These are phyloP conservation scores for Trifolium subterraneum DNA, from an alignment of 306 rosid genomes.

Conservation along the genomic window DNA sequence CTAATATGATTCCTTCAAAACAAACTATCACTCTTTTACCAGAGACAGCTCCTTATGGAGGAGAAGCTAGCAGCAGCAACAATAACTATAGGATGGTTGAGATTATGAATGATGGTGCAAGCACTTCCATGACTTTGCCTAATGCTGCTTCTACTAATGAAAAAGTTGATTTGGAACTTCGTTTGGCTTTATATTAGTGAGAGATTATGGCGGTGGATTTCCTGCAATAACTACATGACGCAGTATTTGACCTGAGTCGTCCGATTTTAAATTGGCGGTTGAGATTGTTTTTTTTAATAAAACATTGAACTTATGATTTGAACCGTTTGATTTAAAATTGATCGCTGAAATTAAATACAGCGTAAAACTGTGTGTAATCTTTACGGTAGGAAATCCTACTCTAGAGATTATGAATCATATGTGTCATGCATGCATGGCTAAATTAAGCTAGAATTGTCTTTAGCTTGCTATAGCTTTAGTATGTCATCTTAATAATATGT, in stretches of 20 bases:
- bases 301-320: no score
- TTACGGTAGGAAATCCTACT: no score
- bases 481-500: neutral
- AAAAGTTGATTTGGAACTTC: conserved; percentile 34
- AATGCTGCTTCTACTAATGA: neutral
- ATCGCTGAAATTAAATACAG: no score
- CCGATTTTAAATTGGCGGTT: no score
- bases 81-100: neutral
- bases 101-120: neutral
- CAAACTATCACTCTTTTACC: conserved; percentile 3
- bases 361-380: no score
- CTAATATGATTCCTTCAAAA: no score
- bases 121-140: neutral
- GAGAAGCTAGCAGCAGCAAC: neutral
- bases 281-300: no score
- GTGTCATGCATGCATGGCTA: neutral
- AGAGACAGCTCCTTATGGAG: neutral
- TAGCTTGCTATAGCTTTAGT: neutral
- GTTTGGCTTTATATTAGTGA: neutral
- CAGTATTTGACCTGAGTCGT: no score
- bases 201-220: no score
- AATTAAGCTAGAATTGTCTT: neutral
- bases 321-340: no score
- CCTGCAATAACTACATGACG: no score
- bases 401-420: neutral